Conservation (phyloP, 1,139 yeast genomes). For the Debaryomyces nepalensis region DNA sequence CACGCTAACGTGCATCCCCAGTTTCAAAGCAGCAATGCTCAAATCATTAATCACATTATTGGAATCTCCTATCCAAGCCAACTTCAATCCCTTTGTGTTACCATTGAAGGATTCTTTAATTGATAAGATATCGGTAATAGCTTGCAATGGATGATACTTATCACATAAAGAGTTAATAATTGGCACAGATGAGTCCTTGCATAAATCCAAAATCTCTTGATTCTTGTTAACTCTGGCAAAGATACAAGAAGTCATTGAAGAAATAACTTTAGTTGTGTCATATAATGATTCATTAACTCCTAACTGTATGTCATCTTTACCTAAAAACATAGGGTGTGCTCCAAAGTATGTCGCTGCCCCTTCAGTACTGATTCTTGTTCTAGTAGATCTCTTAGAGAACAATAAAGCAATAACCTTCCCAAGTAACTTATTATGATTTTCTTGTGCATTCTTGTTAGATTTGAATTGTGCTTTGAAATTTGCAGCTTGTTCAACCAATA, state of each 20-base stretch:
- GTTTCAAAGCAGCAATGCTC: constrained; percentile 75
- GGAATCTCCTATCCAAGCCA: constrained; percentile 94
- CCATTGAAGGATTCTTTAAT: constrained; percentile 66
- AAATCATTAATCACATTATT: constrained; percentile 88
- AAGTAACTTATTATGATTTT: constrained; percentile 53
- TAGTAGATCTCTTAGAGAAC: constrained; percentile 82
- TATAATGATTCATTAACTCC: constrained; percentile 85
- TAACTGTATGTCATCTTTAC: constrained; percentile 86
- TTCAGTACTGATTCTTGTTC: constrained; percentile 86
- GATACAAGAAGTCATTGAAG: constrained; percentile 86
- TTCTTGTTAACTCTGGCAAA: constrained; percentile 87
- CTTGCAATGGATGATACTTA: constrained; percentile 84
- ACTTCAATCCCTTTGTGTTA: constrained; percentile 56
- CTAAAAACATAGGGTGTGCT: constrained; percentile 88
- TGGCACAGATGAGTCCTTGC: constrained; percentile 74
- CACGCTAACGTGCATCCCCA: constrained; percentile 73
- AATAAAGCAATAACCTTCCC: constrained; percentile 78
- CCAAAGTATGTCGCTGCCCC: constrained; percentile 88
- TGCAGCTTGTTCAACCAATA: constrained; percentile 64
- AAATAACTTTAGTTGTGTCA: constrained; percentile 81
- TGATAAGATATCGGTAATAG: constrained; percentile 80
- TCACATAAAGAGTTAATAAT: constrained; percentile 87
- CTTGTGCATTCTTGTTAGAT: constrained; percentile 45
- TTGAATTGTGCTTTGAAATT: constrained; percentile 57
- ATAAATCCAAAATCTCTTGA: constrained; percentile 69